Base-by-base conservation (phyloP, 2,329 filamentous ascomycete species). In the Pseudophaeomoniella oleicola region DNA sequence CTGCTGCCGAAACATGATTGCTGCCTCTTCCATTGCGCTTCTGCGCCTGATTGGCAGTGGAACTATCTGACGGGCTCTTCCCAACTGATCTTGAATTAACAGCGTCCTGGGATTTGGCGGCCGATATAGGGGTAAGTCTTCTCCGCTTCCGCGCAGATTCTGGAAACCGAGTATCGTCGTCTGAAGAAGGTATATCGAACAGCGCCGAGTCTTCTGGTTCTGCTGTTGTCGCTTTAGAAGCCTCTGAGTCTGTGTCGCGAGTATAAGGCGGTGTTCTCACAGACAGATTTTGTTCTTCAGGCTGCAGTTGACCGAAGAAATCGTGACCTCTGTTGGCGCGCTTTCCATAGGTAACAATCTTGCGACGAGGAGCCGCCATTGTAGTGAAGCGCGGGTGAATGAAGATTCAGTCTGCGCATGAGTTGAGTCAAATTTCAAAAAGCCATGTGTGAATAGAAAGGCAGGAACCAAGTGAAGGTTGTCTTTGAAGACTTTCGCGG, bases 291-390 rank as follows among this genome's bases (percentile, higher is more conserved):
- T 27, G 9, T 19, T 34, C 32, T 12, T 34, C 32, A 9, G 15
- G 12, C 10, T 34, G 14, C 11, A 16, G 13, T 17, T 34, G 18
- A 19, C 19, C 19, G 16, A 34, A 34, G n/a, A 34, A 16, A 10
- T 37, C 14, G 15, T 39, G 27, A 12, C n/a, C 22, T 19, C 14
- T 16, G 30, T 35, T 47, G 16, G 42, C 38, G 19, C 46, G 40
- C 42, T 55, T 57, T 37, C 59, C 56, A 42, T 62, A 62, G 6
- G 57, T 62, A 34, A 54, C 51, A 35, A 47, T 41, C 39, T 51
- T 56, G 35, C 54, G 56, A 42, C 46, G 47, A 27, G 22, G 22
- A 9, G 22, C 22, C n/a, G 22, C 22, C 22, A 27, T 27, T 27
- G 22, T n/a, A n/a, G n/a, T 9, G 22, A 9, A 27, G 22, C 22